These are phyloP conservation scores for Ciborinia camelliae DNA, from an alignment of 2,329 filamentous ascomycete genomes.

Conservation along the genomic window DNA sequence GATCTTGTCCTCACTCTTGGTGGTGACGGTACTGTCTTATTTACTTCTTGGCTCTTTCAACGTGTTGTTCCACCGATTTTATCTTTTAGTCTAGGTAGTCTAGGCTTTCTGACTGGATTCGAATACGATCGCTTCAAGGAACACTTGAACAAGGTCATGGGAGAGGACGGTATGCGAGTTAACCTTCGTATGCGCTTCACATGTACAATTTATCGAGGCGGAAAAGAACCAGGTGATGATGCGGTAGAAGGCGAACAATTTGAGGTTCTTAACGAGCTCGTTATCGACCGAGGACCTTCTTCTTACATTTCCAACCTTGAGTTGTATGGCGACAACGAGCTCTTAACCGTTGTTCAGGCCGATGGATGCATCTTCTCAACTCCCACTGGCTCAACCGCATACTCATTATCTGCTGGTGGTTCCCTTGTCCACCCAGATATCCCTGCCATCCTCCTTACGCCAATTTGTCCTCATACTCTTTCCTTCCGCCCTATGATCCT, in stretches of 20 bases:
- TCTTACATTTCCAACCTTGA: slow-evolving; percentile 97
- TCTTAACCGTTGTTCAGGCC: slow-evolving; percentile 91
- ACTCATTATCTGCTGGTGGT: slow-evolving; percentile 92
- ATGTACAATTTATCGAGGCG: slow-evolving; percentile 87
- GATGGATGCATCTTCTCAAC: slow-evolving; percentile 98
- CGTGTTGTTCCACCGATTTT: slow-evolving; percentile 80
- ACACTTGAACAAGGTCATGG: slow-evolving; percentile 86
- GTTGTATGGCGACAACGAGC: slow-evolving; percentile 90
- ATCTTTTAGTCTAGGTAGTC: slow-evolving; percentile 77
- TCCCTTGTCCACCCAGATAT: slow-evolving; percentile 96
- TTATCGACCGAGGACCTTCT: slow-evolving; percentile 94
- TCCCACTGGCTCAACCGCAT: slow-evolving; percentile 90
- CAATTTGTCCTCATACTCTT: slow-evolving; percentile 94
- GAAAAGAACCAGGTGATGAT: slow-evolving; percentile 55
- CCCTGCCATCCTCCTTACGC: slow-evolving; percentile 91
- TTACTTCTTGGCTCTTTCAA: slow-evolving; percentile 90
- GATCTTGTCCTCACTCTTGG: slow-evolving; percentile 88
- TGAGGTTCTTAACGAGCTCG: slow-evolving; percentile 95
- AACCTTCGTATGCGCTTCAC: slow-evolving; percentile 99
- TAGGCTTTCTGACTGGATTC: slow-evolving; percentile 87
- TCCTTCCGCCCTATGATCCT: slow-evolving; percentile 98
- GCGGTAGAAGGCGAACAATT: slow-evolving; percentile 91
- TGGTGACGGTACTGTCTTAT: slow-evolving; percentile 82
- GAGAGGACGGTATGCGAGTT: slow-evolving; percentile 91
- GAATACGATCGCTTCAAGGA: slow-evolving; percentile 84